A percentile compares a stretch with the other conserved stretches of the same genome.
Evolutionary conservation across 2,329 filamentous ascomycete genomes (phyloP).

Genomic region (Sclerotinia minor): DNA sequence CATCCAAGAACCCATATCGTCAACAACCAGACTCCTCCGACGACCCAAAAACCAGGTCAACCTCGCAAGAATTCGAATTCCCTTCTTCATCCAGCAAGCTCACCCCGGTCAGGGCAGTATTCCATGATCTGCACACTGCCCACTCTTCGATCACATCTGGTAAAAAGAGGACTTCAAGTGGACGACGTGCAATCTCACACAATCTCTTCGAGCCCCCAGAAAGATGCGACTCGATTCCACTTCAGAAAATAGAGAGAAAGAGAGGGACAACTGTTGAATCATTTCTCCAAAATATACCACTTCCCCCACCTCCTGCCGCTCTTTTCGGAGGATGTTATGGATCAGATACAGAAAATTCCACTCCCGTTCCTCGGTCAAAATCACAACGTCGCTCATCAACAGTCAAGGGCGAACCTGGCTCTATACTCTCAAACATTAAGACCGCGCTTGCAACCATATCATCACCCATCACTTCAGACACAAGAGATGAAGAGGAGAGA

Average conservation of each 20-base stretch:
- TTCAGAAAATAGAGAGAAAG: constrained; percentile 28
- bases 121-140: constrained; percentile 38
- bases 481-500: not conserved
- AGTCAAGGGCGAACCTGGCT: constrained; percentile 1
- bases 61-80: constrained; percentile 12
- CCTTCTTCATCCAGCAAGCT: constrained; percentile 24
- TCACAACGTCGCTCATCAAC: constrained; percentile 15
- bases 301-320: constrained; percentile 27
- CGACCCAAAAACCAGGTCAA: constrained; percentile 19
- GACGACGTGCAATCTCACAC: constrained; percentile 18
- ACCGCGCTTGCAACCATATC: constrained; percentile 18
- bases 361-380: constrained; percentile 14
- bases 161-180: constrained; percentile 28
- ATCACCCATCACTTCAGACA: constrained; percentile 21
- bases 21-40: constrained; percentile 1
- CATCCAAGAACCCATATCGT: constrained; percentile 15
- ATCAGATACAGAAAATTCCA: constrained; percentile 13
- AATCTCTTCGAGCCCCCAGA: constrained; percentile 22
- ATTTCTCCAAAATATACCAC: constrained; percentile 26
- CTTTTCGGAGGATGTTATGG: constrained; percentile 17
- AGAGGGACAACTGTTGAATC: constrained; percentile 20
- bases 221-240: constrained; percentile 32
- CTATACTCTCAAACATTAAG: constrained; percentile 23
- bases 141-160: constrained; percentile 39
- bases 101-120: constrained; percentile 34